A percentile compares a stretch with the other conserved stretches of the same genome.
phyloP scores from a whole-genome alignment of 1,284 basidiomycete genomes.

The Porphyrellus sp. region DNA sequence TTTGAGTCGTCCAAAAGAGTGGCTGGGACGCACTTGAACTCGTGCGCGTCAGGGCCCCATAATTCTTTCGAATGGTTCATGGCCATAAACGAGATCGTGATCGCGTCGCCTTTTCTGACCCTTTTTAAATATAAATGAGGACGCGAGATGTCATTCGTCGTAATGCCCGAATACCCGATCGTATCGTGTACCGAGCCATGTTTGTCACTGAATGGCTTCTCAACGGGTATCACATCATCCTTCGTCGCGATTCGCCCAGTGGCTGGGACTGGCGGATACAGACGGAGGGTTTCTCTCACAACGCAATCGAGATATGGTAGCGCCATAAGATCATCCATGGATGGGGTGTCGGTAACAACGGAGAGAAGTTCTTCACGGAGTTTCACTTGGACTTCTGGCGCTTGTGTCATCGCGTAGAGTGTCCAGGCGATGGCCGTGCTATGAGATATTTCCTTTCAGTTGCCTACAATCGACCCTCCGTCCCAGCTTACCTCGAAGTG shows the following conservation, averaged over 20 bases:
- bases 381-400: slow-evolving; percentile 57
- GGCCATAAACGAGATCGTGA: not conserved
- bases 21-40: not conserved
- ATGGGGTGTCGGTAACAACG: slow-evolving; percentile 47
- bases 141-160: too few relatives aligned
- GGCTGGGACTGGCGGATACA: slow-evolving; percentile 58
- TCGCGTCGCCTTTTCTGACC: not conserved
- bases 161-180: slow-evolving; percentile 6
- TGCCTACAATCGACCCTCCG: too few relatives aligned
- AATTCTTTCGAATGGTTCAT: not conserved
- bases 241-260: slow-evolving; percentile 50
- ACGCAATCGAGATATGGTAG: slow-evolving; percentile 62
- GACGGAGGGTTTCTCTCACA: slow-evolving; percentile 64
- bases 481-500: slow-evolving; percentile 54
- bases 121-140: not conserved
- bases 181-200: slow-evolving; percentile 37
- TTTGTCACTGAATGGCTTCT: slow-evolving; percentile 42
- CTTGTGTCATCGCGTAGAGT: slow-evolving; percentile 58
- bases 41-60: not conserved
- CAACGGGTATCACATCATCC: slow-evolving; percentile 61
- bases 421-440: slow-evolving; percentile 58
- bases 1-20: not conserved
- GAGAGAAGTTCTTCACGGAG: slow-evolving; percentile 65
- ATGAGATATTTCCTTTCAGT: not conserved
- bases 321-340: slow-evolving; percentile 58